Evolutionary conservation across 2,329 filamentous ascomycete genomes (phyloP), one percentile per base, ranked within the genome.

Genomic region (Chrysoporthe austroafricana): DNA sequence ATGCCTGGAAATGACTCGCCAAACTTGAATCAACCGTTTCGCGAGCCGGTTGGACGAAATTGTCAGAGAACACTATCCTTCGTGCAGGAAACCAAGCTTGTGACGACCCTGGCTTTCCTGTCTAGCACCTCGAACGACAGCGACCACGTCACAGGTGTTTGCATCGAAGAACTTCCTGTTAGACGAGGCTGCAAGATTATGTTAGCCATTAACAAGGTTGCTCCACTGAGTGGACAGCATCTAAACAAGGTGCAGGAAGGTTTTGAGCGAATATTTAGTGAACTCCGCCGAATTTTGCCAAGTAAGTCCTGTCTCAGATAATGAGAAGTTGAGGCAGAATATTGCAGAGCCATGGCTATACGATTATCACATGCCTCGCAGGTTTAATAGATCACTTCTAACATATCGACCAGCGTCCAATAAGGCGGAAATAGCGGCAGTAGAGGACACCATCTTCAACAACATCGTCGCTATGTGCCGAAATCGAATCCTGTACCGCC

Each of bases 101-200:
- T 43, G 26, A 62, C 56, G 2, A 62, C 46, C 26, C 11, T 69
- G 21, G 67, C 67, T 9, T 69, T 67, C n/a, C 32, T 69, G 11
- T 65, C 67, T 32, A 52, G 60, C 13, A 42, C 57, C 18, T 63
- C 67, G 16, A 21, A 67, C 16, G 8, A 56, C 1, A 2, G n/a
- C 4, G n/a, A 64, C 2, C 32, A 64, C 2, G 61, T 69, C n/a
- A 67, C 65, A 39, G 67, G 56, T 21, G 61, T 69, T 13, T 67
- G 64, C 14, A 39, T 69, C 13, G 64, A 66, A 13, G 67, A 69
- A n/a, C 0, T 58, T 3, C 64, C 61, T 3, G 14, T 1, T 13
- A 18, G 8, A n/a, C 2, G 13, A 11, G 34, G 61, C 1, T 66
- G 64, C 46, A 63, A 64, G 14, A 26, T 69, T 8, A 32, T 67